Evolutionary conservation across 2,329 filamentous ascomycete genomes (phyloP).

Genomic region (Pseudonectria foliicola): DNA sequence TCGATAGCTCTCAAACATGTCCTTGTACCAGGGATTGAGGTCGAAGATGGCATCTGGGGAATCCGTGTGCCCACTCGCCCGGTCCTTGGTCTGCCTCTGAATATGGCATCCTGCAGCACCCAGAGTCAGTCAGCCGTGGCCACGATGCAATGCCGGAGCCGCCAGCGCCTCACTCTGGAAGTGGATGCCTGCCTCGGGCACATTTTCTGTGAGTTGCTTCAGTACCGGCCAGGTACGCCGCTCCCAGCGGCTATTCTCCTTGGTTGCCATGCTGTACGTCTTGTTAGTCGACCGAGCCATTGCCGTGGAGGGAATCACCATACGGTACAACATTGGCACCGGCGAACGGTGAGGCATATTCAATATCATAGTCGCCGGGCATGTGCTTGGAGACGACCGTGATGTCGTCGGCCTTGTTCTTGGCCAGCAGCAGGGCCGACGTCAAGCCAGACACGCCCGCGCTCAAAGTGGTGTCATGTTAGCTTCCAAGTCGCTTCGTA

Average conservation of each 20-base stretch:
- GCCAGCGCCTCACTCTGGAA: slow-evolving; percentile 51
- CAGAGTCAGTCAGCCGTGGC: not conserved
- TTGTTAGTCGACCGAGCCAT: not conserved
- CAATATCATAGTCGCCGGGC: slow-evolving; percentile 86
- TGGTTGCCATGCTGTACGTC: slow-evolving; percentile 34
- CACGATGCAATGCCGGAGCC: not conserved
- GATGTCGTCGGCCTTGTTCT: slow-evolving; percentile 39
- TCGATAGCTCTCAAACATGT: slow-evolving; percentile 64
- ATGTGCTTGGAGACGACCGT: slow-evolving; percentile 81
- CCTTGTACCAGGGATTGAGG: slow-evolving; percentile 66
- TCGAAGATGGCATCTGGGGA: slow-evolving; percentile 57
- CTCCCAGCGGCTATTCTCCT: slow-evolving; percentile 48
- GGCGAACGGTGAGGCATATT: slow-evolving; percentile 86
- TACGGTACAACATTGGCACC: slow-evolving; percentile 74
- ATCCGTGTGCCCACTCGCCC: slow-evolving; percentile 19
- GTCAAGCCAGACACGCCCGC: slow-evolving; percentile 48
- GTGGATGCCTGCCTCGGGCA: slow-evolving; percentile 74
- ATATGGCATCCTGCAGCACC: slow-evolving; percentile 40
- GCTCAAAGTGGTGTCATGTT: slow-evolving; percentile 15
- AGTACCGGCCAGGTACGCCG: slow-evolving; percentile 58
- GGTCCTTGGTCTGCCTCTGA: slow-evolving; percentile 56
- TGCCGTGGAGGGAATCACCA: slow-evolving; percentile 23
- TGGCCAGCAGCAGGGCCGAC: slow-evolving; percentile 41
- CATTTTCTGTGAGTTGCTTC: slow-evolving; percentile 50
- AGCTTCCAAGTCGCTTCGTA: no score